phyloP scores from a whole-genome alignment of 2,329 filamentous ascomycete species.

The Aspergillus pseudotamarii region DNA sequence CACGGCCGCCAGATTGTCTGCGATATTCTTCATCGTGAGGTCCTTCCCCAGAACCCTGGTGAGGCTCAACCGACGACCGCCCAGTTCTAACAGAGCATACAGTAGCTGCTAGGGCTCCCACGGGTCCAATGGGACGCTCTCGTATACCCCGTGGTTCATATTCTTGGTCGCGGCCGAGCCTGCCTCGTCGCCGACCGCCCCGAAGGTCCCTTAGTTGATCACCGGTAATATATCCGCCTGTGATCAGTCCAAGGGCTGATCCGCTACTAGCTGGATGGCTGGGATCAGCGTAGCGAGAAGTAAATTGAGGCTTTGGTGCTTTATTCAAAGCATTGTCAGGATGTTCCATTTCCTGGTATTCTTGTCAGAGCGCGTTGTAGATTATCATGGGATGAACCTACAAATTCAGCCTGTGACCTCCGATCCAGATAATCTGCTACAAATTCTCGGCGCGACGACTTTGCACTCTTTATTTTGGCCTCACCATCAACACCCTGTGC shows the following conservation, averaged over 20 bases:
- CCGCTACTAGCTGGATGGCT: constrained; percentile 56
- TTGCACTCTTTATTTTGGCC: constrained; percentile 19
- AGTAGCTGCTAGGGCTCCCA: neutral
- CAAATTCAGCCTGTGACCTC: constrained; percentile 51
- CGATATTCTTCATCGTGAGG: neutral
- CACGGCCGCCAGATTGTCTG: neutral
- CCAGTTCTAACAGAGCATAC: neutral
- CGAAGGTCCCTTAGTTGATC: constrained; percentile 11
- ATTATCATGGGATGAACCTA: constrained; percentile 23
- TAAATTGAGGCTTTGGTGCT: constrained; percentile 42
- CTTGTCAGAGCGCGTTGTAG: neutral
- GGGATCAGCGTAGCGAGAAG: constrained; percentile 55
- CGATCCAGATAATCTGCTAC: constrained; percentile 55
- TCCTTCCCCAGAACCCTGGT: neutral
- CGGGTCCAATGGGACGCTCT: constrained; percentile 1
- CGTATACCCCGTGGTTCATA: neutral
- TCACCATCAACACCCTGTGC: constrained; percentile 12
- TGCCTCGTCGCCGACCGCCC: constrained; percentile 11
- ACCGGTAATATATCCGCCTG: constrained; percentile 46
- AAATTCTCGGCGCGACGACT: constrained; percentile 29
- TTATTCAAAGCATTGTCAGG: constrained; percentile 43
- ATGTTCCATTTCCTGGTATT: constrained; percentile 37
- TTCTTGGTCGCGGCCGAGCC: neutral
- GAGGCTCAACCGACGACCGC: neutral
- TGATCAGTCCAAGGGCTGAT: constrained; percentile 50